These are phyloP conservation scores for Tetramitus jugosus DNA, from an alignment of 208 protist species.

Conservation along the genomic window DNA sequence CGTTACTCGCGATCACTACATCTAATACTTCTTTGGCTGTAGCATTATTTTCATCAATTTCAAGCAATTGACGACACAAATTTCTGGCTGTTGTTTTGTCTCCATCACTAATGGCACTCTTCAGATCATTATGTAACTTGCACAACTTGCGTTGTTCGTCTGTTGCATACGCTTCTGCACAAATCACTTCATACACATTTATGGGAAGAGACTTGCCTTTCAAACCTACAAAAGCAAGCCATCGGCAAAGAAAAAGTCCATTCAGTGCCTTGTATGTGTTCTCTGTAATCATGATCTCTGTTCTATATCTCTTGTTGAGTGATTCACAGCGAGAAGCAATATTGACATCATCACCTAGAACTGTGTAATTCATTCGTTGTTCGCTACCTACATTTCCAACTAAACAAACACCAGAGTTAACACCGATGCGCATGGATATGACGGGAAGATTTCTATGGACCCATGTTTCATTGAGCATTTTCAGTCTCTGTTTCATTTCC, in stretches of 20 bases:
- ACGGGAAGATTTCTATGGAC: not conserved
- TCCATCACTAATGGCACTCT: too few species aligned
- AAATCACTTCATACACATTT: not conserved
- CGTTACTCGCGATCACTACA: too few species aligned
- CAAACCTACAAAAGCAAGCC: not conserved
- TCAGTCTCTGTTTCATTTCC: not conserved
- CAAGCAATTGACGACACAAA: too few species aligned
- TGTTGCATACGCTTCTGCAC: not conserved
- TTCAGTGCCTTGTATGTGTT: not conserved
- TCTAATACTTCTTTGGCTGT: too few species aligned
- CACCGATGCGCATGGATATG: not conserved
- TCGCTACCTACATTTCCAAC: conserved; percentile 26
- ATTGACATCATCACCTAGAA: conserved; percentile 33
- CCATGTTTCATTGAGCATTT: conserved; percentile 10
- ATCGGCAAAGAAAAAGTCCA: not conserved
- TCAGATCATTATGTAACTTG: too few species aligned
- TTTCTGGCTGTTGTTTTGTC: too few species aligned
- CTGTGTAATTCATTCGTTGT: conserved; percentile 28
- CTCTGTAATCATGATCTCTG: not conserved
- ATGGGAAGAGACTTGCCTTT: not conserved
- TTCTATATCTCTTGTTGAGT: conserved; percentile 21
- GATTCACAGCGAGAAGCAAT: conserved; percentile 17
- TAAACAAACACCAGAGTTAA: not conserved
- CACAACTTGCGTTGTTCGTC: too few species aligned
- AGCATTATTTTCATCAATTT: too few species aligned